phyloP scores from a whole-genome alignment of 2,329 filamentous ascomycete species.

The Coleophoma crateriformis region DNA sequence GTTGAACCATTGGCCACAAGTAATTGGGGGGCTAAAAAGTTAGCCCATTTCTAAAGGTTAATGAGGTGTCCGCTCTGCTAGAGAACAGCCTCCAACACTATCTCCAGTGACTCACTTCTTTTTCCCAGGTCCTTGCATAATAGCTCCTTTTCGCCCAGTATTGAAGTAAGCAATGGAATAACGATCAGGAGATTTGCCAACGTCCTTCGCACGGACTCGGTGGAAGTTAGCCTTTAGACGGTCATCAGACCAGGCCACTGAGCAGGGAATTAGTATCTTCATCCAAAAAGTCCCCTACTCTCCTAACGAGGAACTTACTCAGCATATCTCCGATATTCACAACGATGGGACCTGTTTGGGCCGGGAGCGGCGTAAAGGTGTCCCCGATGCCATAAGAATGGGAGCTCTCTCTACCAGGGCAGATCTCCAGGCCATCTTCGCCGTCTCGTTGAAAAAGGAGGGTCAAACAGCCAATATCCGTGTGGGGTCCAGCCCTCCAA shows the following conservation, averaged over 20 bases:
- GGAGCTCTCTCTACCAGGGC: constrained; percentile 55
- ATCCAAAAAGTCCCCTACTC: not conserved
- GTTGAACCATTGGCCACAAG: not conserved
- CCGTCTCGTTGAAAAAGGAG: constrained; percentile 55
- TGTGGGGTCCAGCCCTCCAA: constrained; percentile 53
- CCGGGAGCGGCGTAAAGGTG: constrained; percentile 30
- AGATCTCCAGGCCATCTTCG: constrained; percentile 56
- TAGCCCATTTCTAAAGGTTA: not conserved
- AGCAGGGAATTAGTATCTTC: not conserved
- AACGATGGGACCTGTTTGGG: constrained; percentile 42
- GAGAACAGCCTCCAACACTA: not conserved
- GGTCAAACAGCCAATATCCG: constrained; percentile 56
- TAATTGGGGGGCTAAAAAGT: not conserved
- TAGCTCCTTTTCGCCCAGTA: constrained; percentile 48
- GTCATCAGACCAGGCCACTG: constrained; percentile 57
- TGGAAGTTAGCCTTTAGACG: constrained; percentile 61
- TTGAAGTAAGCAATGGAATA: constrained; percentile 63
- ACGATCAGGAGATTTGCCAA: constrained; percentile 37
- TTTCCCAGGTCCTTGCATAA: constrained; percentile 52
- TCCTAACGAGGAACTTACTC: constrained; percentile 19
- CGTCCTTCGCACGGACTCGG: constrained; percentile 34
- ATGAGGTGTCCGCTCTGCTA: not conserved
- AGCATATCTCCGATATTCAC: constrained; percentile 61
- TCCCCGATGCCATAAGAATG: constrained; percentile 52
- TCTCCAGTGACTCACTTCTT: constrained; percentile 20